Conservation (phyloP, 2,329 filamentous ascomycete species). For the Emericellopsis atlantica region DNA sequence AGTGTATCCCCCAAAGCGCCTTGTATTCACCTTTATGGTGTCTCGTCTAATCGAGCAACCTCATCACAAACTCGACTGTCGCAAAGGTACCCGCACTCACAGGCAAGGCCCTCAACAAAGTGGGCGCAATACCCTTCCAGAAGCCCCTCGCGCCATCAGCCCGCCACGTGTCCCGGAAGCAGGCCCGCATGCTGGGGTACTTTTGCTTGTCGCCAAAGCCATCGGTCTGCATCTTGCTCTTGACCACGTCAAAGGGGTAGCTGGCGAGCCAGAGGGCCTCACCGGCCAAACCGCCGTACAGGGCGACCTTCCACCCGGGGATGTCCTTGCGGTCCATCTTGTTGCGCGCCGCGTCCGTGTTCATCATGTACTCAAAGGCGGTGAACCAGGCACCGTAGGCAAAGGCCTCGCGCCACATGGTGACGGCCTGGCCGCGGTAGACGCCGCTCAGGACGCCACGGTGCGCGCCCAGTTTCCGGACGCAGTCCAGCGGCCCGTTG, state of each 20-base stretch:
- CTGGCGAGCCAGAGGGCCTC: slow-evolving; percentile 88
- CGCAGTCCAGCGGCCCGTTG: slow-evolving; percentile 76
- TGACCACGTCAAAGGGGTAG: slow-evolving; percentile 94
- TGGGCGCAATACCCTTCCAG: slow-evolving; percentile 90
- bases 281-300: slow-evolving; percentile 86
- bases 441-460: slow-evolving; percentile 58
- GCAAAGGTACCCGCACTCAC: slow-evolving; percentile 97
- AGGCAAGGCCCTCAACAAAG: slow-evolving; percentile 87
- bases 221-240: slow-evolving; percentile 99
- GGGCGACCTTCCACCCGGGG: slow-evolving; percentile 71
- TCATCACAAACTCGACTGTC: slow-evolving; percentile 58
- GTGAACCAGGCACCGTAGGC: slow-evolving; percentile 96
- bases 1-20: background rate
- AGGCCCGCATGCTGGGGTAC: slow-evolving; percentile 77
- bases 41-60: slow-evolving; percentile 34
- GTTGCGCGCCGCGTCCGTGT: slow-evolving; percentile 71
- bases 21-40: background rate
- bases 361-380: slow-evolving; percentile 94
- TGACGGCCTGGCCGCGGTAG: slow-evolving; percentile 82
- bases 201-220: slow-evolving; percentile 62
- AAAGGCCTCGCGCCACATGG: slow-evolving; percentile 76
- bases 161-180: slow-evolving; percentile 71
- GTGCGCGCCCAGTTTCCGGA: slow-evolving; percentile 61
- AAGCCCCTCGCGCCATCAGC: slow-evolving; percentile 72
- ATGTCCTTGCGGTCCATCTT: slow-evolving; percentile 63